phyloP scores from a whole-genome alignment of 2,329 filamentous ascomycete species.

The Xylariaceae sp. region DNA sequence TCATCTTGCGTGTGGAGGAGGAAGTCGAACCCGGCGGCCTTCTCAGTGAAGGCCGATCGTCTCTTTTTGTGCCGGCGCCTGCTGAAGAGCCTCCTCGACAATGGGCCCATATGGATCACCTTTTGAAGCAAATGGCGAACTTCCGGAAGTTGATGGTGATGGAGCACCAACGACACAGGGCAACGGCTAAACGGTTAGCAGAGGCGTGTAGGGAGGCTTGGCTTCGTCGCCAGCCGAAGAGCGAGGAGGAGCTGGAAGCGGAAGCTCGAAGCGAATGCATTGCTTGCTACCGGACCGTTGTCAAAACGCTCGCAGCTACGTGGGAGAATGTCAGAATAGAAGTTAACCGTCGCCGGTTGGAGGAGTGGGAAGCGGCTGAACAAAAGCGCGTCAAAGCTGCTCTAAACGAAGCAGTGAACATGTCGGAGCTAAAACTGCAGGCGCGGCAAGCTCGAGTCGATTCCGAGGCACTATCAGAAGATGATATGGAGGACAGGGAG shows the following conservation, averaged over 20 bases:
- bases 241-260: constrained; percentile 72
- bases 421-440: constrained; percentile 63
- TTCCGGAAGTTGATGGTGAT: constrained; percentile 74
- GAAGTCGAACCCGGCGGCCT: constrained; percentile 71
- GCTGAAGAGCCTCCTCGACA: constrained; percentile 68
- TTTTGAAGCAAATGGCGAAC: constrained; percentile 71
- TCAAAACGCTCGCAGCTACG: constrained; percentile 49
- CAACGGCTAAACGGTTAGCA: constrained; percentile 73
- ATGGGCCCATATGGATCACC: constrained; percentile 83
- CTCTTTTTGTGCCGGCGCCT: constrained; percentile 66
- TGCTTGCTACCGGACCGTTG: constrained; percentile 65
- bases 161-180: constrained; percentile 72
- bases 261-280: constrained; percentile 67
- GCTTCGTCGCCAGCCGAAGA: constrained; percentile 67
- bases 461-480: constrained; percentile 43
- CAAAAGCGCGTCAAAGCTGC: constrained; percentile 61
- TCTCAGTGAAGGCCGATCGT: constrained; percentile 64
- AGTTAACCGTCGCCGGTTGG: constrained; percentile 54
- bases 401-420: constrained; percentile 66
- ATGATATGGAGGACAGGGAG: constrained; percentile 32
- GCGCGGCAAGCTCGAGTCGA: constrained; percentile 51
- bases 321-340: constrained; percentile 61
- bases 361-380: constrained; percentile 61
- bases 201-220: constrained; percentile 73
- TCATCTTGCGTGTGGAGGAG: constrained; percentile 64